Base-by-base conservation (phyloP, 805 yeast genomes). In the Groenewaldozyma salmanticensis region DNA sequence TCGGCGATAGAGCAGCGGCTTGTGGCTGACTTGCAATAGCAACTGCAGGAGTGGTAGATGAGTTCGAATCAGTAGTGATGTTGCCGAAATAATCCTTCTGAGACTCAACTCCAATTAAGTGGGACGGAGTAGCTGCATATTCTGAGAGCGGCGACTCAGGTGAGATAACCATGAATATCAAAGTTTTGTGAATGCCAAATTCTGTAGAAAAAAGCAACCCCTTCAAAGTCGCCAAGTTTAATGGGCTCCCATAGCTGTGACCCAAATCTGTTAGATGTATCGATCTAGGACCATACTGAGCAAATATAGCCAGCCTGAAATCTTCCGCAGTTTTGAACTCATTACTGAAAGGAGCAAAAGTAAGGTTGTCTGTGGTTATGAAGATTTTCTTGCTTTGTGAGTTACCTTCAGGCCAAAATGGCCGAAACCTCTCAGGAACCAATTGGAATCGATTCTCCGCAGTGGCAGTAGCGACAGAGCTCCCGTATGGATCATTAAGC, bases 241-340 rank as follows among this genome's bases (percentile, higher is more conserved):
- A 52, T 15, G 54, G 45, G 18, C 53, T 52, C 17, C 67, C 61
- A 3, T 54, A 51, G 18, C 68, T 67, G 37, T 77, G 65, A 17
- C 77, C 75, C 55, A 77, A 75, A 39, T 85, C 94, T 0, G 94
- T 81, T 46, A 85, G 58, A 48, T 79, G 81, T 33, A 76, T 65
- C 0, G 68, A 55, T 21, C 18, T 33, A 22, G 37, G 16, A 27
- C 49, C 17, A 67, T 43, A 11, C 55, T 64, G 15, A 77, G 51
- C 2, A 0, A 68, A 55, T 15, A 78, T 47, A 7, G 54, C 51
- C 2, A 53, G 55, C 46, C 72, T 77, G 22, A 74, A 61, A 1
- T 60, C 62, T 0, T 53, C 60, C 1, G 64, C 51, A 9, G 59
- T 52, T 1, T 49, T 39, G 15, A 49, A 46, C 7, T 52, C 53